Evolutionary conservation across 129 eudicot genomes (phyloP), one percentile per base, ranked within the genome.

Genomic region (Arctium lappa): DNA sequence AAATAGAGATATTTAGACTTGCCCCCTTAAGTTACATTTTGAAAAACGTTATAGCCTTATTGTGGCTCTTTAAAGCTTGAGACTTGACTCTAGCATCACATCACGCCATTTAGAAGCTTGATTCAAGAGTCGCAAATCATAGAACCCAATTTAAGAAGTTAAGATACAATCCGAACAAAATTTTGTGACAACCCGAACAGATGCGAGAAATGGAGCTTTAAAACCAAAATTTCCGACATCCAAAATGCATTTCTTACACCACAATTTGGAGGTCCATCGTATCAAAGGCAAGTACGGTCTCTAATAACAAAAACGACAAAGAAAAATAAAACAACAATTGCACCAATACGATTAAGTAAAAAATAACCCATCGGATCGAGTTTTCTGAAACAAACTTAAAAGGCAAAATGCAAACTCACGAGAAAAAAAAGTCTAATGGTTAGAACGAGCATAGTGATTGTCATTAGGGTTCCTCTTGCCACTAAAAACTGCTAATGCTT

Each of bases 381-480:
- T 69, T n/a, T 18, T 33, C 4, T 10, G 6, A 22, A n/a, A 71
- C 42, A 70, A 74, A 62, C 33, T 30, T 34, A 76, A 11, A 69
- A 46, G 18, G 12, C 63, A 72, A 15, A 76, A 0, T 62, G 66
- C 85, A 76, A 76, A 81, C 27, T n/a, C 56, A 65, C 12, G n/a
- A 18, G 15, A 5, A 33, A 39, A 37, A 46, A 39, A 38, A 1
- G 13, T 60, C 80, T 88, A 94, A 77, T 90, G 91, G 91, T 81
- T 94, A 11, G 93, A 72, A 15, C 91, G 96, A 66, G 97, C 91
- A 75, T 79, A 92, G 79, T 92, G 96, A 82, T 91, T 94, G 86
- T 94, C 98, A 72, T 94, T 94, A 16, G 98, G 98, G 84, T 94
- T 94, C 82, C 97, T 94, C 91, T 66, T 92, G 22, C 93, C 93